Evolutionary conservation across 495 filamentous ascomycete genomes (phyloP), one percentile per base, ranked within the genome.

Genomic region (Neurospora pannonica): DNA sequence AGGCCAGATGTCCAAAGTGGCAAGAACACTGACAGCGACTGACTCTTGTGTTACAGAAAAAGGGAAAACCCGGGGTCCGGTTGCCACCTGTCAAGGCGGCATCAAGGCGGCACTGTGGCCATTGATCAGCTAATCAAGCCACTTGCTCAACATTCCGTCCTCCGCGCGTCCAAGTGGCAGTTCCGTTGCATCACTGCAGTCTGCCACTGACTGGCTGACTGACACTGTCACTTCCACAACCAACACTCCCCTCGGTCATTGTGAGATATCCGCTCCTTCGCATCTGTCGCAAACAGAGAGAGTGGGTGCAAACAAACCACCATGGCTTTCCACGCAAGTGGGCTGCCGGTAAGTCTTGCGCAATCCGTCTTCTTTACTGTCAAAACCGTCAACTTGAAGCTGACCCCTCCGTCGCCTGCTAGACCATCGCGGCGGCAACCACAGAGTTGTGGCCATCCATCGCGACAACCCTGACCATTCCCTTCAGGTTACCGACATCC

Each of bases 391-490:
- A 28, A 21, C 36, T 70, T 10, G 24, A 36, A 34, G 40, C 74
- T 71, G 38, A 54, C 71, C 37, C 40, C 9, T 67, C 70, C 46
- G 54, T n/a, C 73, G 54, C 19, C 48, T 69, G 28, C 28, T 38
- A 87, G 85, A 83, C 79, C 71, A 81, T 89, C 71, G 85, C 84
- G 70, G 84, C 86, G 46, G 84, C 84, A 73, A 85, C 87, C 3
- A 81, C 84, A 70, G 86, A 89, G 54, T 74, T 89, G 74, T 89
- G 86, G 87, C 88, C 89, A 31, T 87, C 87, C 21, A 83, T 90
- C 74, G 82, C 85, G 46, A 85, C 81, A 74, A 80, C 84, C 24
- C 77, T 90, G 70, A 76, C 80, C 21, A 71, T 83, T 21, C 84
- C 88, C 31, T 86, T 83, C 81, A 81, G 81, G 77, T 77, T 60